phyloP scores from a whole-genome alignment of 2,329 filamentous ascomycete genomes.

The Phialemoniopsis sp. region DNA sequence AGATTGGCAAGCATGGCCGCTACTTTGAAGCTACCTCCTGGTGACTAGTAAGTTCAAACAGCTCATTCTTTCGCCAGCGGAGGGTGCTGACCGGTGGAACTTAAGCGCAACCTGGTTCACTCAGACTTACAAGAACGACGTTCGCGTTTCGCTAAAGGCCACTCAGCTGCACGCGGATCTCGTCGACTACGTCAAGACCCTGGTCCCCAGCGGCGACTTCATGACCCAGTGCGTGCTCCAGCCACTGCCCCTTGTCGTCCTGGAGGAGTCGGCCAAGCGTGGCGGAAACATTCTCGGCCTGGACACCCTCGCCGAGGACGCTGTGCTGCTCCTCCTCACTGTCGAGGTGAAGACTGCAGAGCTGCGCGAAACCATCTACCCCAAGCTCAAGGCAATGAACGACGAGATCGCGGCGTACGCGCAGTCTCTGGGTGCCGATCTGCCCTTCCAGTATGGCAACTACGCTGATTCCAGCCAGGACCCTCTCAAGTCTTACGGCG shows the following conservation, averaged over 20 bases:
- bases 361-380: constrained; percentile 10
- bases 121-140: constrained; percentile 27
- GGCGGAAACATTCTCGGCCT: constrained; percentile 18
- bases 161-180: constrained; percentile 22
- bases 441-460: constrained; percentile 17
- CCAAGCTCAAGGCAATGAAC: constrained; percentile 9
- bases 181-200: constrained; percentile 9
- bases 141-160: constrained; percentile 24
- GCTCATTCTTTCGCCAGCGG: too few relatives aligned
- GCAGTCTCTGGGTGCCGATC: constrained; percentile 6
- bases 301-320: constrained; percentile 9
- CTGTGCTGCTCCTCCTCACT: constrained; percentile 11
- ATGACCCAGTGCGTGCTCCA: constrained; percentile 17
- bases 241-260: constrained; percentile 11
- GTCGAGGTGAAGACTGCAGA: constrained; percentile 11
- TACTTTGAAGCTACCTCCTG: too few relatives aligned
- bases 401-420: constrained; percentile 11
- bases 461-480: constrained; percentile 19
- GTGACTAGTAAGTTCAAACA: constrained; percentile 10
- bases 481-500: constrained; percentile 16
- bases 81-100: too few relatives aligned
- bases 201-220: constrained; percentile 13
- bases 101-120: constrained; percentile 36
- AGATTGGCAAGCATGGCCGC: too few relatives aligned
- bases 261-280: constrained; percentile 4